phyloP scores from a whole-genome alignment of 208 protist genomes.

The Porcisia deanei region DNA sequence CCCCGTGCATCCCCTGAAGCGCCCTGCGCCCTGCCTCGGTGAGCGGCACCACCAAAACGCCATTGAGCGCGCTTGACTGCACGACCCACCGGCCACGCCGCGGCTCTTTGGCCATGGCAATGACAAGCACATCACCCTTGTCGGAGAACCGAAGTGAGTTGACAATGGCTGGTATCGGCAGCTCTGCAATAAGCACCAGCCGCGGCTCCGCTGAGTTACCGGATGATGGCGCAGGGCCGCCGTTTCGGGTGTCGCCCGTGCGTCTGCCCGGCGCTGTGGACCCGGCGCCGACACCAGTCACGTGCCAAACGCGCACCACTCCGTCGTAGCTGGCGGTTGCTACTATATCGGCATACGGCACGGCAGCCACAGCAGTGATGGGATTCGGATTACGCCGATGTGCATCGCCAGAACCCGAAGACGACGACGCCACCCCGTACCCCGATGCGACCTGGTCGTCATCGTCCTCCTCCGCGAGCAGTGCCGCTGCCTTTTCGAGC shows the following conservation, averaged over 20 bases:
- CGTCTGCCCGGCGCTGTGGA: slow-evolving; percentile 19
- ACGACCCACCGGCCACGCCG: slow-evolving; percentile 87
- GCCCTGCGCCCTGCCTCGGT: slow-evolving; percentile 27
- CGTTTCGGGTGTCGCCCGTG: slow-evolving; percentile 9
- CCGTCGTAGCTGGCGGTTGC: slow-evolving; percentile 90
- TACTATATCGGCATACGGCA: slow-evolving; percentile 82
- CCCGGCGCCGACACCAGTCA: slow-evolving; percentile 30
- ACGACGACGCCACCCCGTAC: slow-evolving; percentile 1
- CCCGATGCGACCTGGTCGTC: background rate
- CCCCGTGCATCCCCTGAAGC: slow-evolving; percentile 29
- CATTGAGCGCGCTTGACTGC: slow-evolving; percentile 69
- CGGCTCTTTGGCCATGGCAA: slow-evolving; percentile 80
- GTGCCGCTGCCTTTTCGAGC: slow-evolving; percentile 63
- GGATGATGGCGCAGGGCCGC: background rate
- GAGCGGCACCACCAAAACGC: slow-evolving; percentile 77
- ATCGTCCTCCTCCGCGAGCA: slow-evolving; percentile 30
- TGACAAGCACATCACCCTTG: slow-evolving; percentile 48
- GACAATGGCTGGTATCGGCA: slow-evolving; percentile 78
- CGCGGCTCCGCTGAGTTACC: slow-evolving; percentile 21
- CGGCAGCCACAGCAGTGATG: slow-evolving; percentile 82
- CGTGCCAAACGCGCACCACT: slow-evolving; percentile 81
- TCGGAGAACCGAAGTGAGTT: slow-evolving; percentile 70
- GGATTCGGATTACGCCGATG: slow-evolving; percentile 61
- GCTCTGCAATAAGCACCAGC: slow-evolving; percentile 54
- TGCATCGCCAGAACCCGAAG: background rate